Percentiles rank a stretch among this genome's conserved stretches.
Conservation (phyloP, 192 early-diverging fungal genomes). For the Irineochytrium annulatum region DNA sequence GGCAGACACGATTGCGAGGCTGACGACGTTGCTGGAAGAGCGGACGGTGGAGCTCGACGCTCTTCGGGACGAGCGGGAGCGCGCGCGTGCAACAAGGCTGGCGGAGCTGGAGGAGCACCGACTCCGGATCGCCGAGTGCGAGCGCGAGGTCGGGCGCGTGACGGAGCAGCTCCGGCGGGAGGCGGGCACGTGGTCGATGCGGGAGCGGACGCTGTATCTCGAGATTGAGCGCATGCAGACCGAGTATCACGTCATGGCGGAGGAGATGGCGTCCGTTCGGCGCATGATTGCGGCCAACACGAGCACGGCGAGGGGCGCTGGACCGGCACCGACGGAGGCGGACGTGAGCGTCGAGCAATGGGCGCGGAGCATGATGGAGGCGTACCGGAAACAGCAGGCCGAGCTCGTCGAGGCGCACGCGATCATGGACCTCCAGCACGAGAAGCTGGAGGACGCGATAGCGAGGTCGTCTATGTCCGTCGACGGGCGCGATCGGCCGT, state of each 20-base stretch:
- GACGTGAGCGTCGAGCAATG: constrained; percentile 22
- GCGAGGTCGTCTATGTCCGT: not conserved
- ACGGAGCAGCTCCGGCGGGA: constrained; percentile 10
- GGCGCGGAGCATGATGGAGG: constrained; percentile 16
- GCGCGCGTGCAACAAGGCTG: too few relatives aligned
- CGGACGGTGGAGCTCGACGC: too few relatives aligned
- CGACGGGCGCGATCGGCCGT: too few relatives aligned
- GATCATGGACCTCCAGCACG: constrained; percentile 27
- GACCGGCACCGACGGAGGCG: constrained; percentile 3
- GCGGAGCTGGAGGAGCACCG: not conserved
- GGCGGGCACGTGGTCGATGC: constrained; percentile 12
- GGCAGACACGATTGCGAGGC: too few relatives aligned
- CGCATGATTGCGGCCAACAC: not conserved
- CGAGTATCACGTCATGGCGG: constrained; percentile 1
- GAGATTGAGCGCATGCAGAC: constrained; percentile 15
- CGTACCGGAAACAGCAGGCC: not conserved
- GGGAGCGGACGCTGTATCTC: constrained; percentile 18
- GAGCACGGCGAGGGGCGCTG: constrained; percentile 1
- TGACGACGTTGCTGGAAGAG: too few relatives aligned
- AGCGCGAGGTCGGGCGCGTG: not conserved
- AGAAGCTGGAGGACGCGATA: constrained; percentile 22
- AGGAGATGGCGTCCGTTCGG: not conserved
- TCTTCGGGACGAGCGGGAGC: too few relatives aligned
- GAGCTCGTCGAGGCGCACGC: constrained; percentile 17
- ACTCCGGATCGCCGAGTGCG: not conserved